Base-by-base conservation (phyloP, 192 early-diverging fungal species). In the Kappamyces sp. region DNA sequence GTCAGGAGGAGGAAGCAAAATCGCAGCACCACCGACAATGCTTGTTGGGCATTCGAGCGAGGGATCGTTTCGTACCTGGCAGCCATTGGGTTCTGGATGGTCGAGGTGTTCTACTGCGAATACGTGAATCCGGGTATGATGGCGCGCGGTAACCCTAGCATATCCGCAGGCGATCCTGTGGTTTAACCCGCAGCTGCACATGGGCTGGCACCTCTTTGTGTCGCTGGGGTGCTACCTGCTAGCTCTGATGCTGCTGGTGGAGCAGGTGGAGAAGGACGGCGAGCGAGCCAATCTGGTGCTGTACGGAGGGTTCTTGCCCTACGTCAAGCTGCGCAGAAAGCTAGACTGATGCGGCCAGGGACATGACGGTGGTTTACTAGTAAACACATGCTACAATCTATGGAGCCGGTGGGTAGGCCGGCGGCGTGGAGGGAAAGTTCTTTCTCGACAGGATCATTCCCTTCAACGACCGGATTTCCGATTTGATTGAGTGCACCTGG, bases 391-490 rank as follows among this genome's bases (percentile, higher is more conserved):
- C 22, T 22, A 22, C 22, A 22, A 22, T 22, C 22, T 22, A 22
- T 22, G 22, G 22, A 22, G 22, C 22, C 22, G 22, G 22, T 22
- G 22, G 22, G 22, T 22, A 22, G 22, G 22, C 22, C 22, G 22
- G 22, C 22, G 22, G 22, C 6, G 58, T 37, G 9, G 43, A 29
- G 30, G 63, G 65, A 55, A 62, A 67, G 47, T 67, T 67, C 39
- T 61, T 29, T 40, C 62, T 14, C n/a, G 33, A 47, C 35, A 69
- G 40, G 31, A 69, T 33, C 59, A 70, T 66, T 6, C 68, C 68
- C 61, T 70, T 70, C 5, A 70, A 33, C 12, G 54, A 50, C 40
- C 68, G 33, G 40, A 70, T 70, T 40, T 70, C 68, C 11, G 58
- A 51, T 46, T 70, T 70, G 22, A 59, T 39, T 9, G 58, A 49